A percentile compares a stretch with the other conserved stretches of the same genome.
Conservation (phyloP, 2,329 filamentous ascomycete genomes). For the Epichloe baconii region DNA sequence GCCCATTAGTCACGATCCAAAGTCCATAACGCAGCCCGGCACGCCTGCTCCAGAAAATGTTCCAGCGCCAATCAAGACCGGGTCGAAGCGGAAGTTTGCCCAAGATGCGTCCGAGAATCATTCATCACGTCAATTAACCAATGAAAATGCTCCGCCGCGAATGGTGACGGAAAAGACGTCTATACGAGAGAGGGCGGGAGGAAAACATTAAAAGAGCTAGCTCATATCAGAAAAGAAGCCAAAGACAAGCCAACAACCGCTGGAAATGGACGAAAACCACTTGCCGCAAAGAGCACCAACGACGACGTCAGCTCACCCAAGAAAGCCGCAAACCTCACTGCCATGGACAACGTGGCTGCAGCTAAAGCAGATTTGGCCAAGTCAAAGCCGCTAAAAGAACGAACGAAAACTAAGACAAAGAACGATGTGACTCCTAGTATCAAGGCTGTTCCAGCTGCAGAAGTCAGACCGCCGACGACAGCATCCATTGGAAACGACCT, state of each 20-base stretch:
- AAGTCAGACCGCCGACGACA: conserved; percentile 9
- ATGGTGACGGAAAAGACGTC: conserved; percentile 13
- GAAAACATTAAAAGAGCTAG: conserved; percentile 34
- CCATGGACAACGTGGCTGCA: conserved; percentile 24
- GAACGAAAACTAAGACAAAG: conserved; percentile 17
- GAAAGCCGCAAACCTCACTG: conserved; percentile 28
- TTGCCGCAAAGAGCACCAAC: conserved; percentile 47
- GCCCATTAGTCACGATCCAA: not conserved
- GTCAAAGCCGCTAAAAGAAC: conserved; percentile 15
- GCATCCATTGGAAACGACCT: conserved; percentile 10
- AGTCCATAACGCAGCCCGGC: not conserved
- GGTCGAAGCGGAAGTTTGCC: conserved; percentile 45
- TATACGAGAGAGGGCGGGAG: conserved; percentile 22
- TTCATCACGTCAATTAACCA: conserved; percentile 12
- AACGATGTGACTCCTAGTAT: conserved; percentile 10
- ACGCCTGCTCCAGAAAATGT: conserved; percentile 6
- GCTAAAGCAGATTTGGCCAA: conserved; percentile 25
- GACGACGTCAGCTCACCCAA: conserved; percentile 45
- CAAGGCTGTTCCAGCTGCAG: conserved; percentile 9
- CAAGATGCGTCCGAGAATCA: conserved; percentile 38
- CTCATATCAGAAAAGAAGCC: conserved; percentile 28
- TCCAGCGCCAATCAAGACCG: conserved; percentile 25
- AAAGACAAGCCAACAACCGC: conserved; percentile 18
- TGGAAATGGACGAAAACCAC: conserved; percentile 29
- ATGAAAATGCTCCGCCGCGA: conserved; percentile 17